Conservation (phyloP, 495 filamentous ascomycete species). For the Cercophora scortea region DNA sequence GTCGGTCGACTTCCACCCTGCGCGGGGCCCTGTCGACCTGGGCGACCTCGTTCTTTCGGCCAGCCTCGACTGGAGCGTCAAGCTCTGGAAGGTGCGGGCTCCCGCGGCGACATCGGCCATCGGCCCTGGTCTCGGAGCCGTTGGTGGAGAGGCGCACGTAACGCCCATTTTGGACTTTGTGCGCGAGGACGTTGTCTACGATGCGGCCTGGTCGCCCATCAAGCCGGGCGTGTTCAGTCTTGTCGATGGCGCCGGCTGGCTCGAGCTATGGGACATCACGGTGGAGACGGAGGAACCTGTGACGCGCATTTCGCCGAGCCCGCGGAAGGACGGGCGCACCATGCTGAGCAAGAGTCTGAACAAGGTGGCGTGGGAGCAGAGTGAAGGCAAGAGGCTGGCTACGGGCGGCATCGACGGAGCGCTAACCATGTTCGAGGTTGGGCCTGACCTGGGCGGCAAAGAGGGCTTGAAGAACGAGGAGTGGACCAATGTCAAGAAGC, state of each 20-base stretch:
- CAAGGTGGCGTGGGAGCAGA: constrained; percentile 85
- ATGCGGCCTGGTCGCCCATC: constrained; percentile 86
- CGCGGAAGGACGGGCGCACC: constrained; percentile 48
- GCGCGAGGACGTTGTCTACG: constrained; percentile 93
- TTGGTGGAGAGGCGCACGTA: constrained; percentile 39
- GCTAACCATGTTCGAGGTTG: constrained; percentile 90
- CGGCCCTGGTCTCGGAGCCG: constrained; percentile 27
- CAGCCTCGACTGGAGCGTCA: constrained; percentile 91
- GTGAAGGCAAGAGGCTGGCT: constrained; percentile 76
- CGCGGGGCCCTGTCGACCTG: constrained; percentile 84
- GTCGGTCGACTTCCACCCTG: constrained; percentile 91
- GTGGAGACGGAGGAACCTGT: constrained; percentile 87
- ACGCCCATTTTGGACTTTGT: constrained; percentile 78
- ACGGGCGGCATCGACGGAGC: constrained; percentile 86
- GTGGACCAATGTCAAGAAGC: constrained; percentile 82
- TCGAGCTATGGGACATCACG: constrained; percentile 94
- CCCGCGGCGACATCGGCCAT: constrained; percentile 56
- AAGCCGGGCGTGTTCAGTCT: constrained; percentile 88
- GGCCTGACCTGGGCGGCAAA: constrained; percentile 69
- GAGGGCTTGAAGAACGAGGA: constrained; percentile 78
- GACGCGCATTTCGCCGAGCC: constrained; percentile 61
- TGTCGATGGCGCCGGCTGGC: constrained; percentile 85
- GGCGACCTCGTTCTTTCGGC: constrained; percentile 84
- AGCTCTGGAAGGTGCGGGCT: constrained; percentile 87
- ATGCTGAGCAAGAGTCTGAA: constrained; percentile 76